These are phyloP conservation scores for Pilatotrama ljubarskyi DNA, from an alignment of 768 basidiomycete species.

Conservation along the genomic window DNA sequence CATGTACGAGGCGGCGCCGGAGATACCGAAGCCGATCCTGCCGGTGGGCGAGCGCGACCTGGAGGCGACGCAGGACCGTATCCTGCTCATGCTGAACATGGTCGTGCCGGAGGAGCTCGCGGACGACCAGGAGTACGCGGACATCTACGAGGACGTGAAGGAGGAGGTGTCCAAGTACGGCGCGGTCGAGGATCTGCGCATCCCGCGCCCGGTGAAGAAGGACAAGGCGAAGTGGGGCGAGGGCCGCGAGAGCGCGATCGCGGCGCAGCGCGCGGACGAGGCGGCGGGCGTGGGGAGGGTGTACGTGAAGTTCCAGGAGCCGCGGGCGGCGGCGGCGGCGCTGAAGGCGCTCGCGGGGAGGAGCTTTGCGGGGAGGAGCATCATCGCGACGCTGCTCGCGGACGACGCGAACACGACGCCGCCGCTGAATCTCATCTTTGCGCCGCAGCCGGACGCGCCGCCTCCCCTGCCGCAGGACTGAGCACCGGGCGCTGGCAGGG, in stretches of 20 bases:
- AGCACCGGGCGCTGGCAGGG: no score
- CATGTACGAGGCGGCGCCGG: conserved; percentile 77
- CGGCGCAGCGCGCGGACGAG: conserved; percentile 77
- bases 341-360: conserved; percentile 88
- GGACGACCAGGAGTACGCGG: conserved; percentile 90
- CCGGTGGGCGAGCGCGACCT: conserved; percentile 71
- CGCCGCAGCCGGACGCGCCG: conserved; percentile 79
- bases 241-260: conserved; percentile 56
- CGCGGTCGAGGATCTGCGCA: conserved; percentile 77
- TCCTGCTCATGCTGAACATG: conserved; percentile 99
- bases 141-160: conserved; percentile 92
- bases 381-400: conserved; percentile 80
- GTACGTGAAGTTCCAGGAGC: conserved; percentile 81
- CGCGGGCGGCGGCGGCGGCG: conserved; percentile 64
- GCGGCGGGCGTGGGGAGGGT: conserved; percentile 93
- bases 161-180: conserved; percentile 87
- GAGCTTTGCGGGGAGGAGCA: conserved; percentile 83
- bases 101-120: conserved; percentile 89
- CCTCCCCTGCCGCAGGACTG: conserved; percentile 62
- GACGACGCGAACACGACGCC: conserved; percentile 87
- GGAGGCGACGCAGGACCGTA: conserved; percentile 58
- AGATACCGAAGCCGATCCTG: conserved; percentile 86
- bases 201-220: conserved; percentile 87
- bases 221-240: conserved; percentile 83
- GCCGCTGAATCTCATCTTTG: conserved; percentile 79